A percentile compares a stretch with the other conserved stretches of the same genome.
Conservation (phyloP, 2,329 filamentous ascomycete genomes). For the Colletotrichum sp. region DNA sequence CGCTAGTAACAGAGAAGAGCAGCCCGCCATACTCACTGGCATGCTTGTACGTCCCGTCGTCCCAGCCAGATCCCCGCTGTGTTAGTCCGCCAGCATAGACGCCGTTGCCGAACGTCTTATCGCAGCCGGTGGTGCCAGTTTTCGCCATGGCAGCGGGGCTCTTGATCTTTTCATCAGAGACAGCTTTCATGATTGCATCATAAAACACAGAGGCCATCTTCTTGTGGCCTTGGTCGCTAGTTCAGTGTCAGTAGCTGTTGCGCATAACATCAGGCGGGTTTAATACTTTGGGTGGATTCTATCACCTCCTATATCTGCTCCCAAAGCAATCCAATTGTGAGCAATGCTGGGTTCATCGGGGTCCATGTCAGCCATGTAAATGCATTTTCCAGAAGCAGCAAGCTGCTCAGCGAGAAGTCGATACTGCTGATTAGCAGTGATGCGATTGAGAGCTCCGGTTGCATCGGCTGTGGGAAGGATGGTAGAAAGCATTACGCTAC, state of each 20-base stretch:
- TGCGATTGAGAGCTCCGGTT: background rate
- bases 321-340: background rate
- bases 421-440: background rate
- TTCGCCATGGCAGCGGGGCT: background rate
- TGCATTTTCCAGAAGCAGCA: background rate
- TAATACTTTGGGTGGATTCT: background rate
- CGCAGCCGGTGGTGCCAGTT: background rate
- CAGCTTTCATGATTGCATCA: constrained; percentile 27
- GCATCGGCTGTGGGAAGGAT: background rate
- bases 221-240: background rate
- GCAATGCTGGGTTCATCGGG: background rate
- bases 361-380: background rate
- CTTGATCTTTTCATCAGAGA: background rate
- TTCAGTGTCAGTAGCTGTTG: fast-evolving
- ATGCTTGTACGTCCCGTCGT: constrained; percentile 34
- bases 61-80: constrained; percentile 29
- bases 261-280: fast-evolving
- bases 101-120: constrained; percentile 26
- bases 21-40: constrained; percentile 18
- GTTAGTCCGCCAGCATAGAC: constrained; percentile 27
- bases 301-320: background rate
- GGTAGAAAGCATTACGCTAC: background rate
- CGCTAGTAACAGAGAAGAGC: constrained; percentile 21
- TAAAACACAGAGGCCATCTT: constrained; percentile 20
- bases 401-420: background rate